Conservation (phyloP, 257 asterid species). For the Capsicum pubescens region DNA sequence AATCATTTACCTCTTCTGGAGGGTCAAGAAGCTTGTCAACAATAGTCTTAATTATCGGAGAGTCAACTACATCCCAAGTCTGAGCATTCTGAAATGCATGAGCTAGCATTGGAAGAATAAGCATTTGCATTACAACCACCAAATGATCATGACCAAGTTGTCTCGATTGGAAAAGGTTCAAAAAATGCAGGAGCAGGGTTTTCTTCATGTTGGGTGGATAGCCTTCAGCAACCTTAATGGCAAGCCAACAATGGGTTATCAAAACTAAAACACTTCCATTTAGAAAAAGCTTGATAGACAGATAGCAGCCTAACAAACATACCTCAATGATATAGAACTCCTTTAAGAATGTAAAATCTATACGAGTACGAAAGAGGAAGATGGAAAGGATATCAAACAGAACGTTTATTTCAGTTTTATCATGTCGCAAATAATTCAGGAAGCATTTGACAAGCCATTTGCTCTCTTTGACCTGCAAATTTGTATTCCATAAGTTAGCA, state of each 20-base stretch:
- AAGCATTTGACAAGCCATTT: conserved; percentile 99
- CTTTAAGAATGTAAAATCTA: conserved; percentile 95
- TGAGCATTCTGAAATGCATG: conserved; percentile 95
- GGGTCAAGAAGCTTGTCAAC: conserved; percentile 99
- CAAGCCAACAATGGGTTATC: conserved; percentile 31
- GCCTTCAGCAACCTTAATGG: conserved; percentile 89
- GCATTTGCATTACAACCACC: conserved; percentile 99
- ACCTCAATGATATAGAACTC: conserved; percentile 99
- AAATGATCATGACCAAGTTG: conserved; percentile 91
- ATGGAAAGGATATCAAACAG: conserved; percentile 91
- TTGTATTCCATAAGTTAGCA: conserved; percentile 26
- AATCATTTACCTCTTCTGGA: conserved; percentile 87
- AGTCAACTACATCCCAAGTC: conserved; percentile 98
- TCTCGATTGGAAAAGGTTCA: conserved; percentile 83
- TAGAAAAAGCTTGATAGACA: conserved; percentile 26
- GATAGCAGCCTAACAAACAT: conserved; percentile 32
- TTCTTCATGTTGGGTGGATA: conserved; percentile 92
- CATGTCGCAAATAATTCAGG: conserved; percentile 89
- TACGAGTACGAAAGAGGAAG: conserved; percentile 88
- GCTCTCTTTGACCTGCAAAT: conserved; percentile 97
- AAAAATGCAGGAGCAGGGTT: conserved; percentile 85
- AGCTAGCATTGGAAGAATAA: conserved; percentile 96
- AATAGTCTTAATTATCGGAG: conserved; percentile 81
- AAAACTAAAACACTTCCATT: conserved; percentile 20
- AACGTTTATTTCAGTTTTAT: conserved; percentile 80